Conservation (phyloP, 169 alveolate species). For the Cyclospora cayetanensis region DNA sequence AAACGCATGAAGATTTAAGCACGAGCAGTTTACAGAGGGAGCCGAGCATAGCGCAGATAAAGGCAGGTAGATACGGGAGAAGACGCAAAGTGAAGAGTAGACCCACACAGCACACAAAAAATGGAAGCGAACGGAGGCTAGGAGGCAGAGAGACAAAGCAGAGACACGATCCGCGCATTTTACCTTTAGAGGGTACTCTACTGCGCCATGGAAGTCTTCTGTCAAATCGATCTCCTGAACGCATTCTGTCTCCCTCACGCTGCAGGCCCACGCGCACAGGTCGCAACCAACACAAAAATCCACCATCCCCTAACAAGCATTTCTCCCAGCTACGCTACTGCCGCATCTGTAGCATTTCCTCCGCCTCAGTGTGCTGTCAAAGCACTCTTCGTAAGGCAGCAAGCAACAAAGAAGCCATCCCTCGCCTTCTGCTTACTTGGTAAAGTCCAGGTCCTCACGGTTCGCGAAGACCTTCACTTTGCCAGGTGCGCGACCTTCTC, state of each 20-base stretch:
- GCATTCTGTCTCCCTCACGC: constrained; percentile 77
- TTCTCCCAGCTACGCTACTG: too few relatives aligned
- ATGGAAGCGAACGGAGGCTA: neutral
- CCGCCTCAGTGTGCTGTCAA: too few relatives aligned
- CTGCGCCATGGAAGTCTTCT: constrained; percentile 83
- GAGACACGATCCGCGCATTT: neutral
- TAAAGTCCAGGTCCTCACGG: constrained; percentile 82
- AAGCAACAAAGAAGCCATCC: neutral
- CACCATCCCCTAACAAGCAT: too few relatives aligned
- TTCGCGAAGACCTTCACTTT: constrained; percentile 78
- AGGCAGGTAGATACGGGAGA: neutral
- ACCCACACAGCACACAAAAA: neutral
- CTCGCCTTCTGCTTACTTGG: constrained; percentile 61
- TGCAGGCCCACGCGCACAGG: constrained; percentile 39
- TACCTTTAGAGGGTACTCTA: constrained; percentile 83
- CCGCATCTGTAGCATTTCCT: too few relatives aligned
- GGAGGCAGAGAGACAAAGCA: too few relatives aligned
- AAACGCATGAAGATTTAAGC: neutral
- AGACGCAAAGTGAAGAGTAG: neutral
- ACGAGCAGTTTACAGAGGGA: neutral
- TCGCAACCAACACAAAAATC: neutral
- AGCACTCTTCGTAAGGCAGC: too few relatives aligned
- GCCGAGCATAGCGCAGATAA: neutral
- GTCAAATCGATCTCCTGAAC: constrained; percentile 79
- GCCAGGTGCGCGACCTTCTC: constrained; percentile 79